Conservation (phyloP, 106 monocot species). For the Cymbidium sinense region DNA sequence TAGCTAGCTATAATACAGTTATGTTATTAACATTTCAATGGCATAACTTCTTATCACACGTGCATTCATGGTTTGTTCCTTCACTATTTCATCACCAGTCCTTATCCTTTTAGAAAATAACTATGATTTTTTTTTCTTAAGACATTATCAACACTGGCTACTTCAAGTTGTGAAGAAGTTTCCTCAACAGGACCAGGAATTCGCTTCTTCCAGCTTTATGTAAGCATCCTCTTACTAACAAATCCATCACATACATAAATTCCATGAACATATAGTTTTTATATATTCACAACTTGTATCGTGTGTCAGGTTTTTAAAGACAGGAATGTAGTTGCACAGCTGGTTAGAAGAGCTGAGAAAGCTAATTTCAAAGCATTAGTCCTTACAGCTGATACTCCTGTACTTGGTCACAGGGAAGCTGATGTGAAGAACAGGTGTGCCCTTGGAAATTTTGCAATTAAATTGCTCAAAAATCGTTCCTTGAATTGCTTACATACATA, state of each 20-base stretch:
- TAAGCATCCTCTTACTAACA: conserved; percentile 17
- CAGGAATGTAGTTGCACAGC: conserved; percentile 63
- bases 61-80: background rate
- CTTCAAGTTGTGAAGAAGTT: conserved; percentile 85
- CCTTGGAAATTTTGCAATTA: background rate
- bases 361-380: conserved; percentile 74
- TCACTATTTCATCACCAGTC: background rate
- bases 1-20: background rate
- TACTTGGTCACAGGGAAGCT: conserved; percentile 64
- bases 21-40: background rate
- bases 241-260: background rate
- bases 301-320: conserved; percentile 50
- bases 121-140: conserved; percentile 11
- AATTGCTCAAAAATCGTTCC: background rate
- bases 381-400: conserved; percentile 58
- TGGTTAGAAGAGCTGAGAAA: conserved; percentile 71
- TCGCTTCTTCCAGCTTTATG: conserved; percentile 96
- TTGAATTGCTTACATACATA: background rate
- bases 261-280: background rate
- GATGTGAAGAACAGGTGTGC: conserved; percentile 65
- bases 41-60: background rate
- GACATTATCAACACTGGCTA: conserved; percentile 78
- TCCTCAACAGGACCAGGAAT: conserved; percentile 82
- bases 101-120: background rate
- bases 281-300: background rate